phyloP scores from a whole-genome alignment of 2,329 filamentous ascomycete genomes.

The Claviceps africana region DNA sequence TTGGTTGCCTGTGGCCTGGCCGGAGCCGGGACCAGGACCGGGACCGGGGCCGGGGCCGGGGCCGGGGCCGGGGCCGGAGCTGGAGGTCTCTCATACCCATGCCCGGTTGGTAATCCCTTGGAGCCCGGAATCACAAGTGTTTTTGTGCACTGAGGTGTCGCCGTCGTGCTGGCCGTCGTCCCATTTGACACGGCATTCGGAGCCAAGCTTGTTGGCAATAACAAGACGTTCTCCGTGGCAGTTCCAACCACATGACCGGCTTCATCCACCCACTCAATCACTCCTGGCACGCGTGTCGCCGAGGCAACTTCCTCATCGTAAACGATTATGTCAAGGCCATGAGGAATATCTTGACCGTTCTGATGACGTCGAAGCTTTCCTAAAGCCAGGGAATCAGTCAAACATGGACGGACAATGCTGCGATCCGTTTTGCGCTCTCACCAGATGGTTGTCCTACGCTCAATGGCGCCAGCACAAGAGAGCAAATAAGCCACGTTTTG shows the following conservation, averaged over 20 bases:
- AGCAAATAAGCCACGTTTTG: background rate
- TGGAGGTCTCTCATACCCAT: background rate
- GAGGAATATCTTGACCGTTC: background rate
- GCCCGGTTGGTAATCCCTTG: background rate
- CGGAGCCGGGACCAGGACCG: too few relatives aligned
- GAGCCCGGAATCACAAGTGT: background rate
- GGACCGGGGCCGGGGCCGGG: too few relatives aligned
- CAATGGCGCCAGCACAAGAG: background rate
- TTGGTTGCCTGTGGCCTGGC: background rate
- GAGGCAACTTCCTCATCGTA: conserved; percentile 22
- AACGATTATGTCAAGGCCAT: conserved; percentile 16
- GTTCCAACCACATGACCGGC: conserved; percentile 37
- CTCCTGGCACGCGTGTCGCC: conserved; percentile 29
- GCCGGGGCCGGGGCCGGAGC: too few relatives aligned
- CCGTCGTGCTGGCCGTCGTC: background rate
- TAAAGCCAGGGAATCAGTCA: background rate
- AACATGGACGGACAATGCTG: background rate
- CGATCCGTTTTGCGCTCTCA: background rate
- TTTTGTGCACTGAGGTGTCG: conserved; percentile 3
- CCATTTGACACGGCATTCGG: background rate
- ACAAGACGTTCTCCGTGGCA: conserved; percentile 22
- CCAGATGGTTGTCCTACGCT: background rate
- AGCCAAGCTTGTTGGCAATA: conserved; percentile 7
- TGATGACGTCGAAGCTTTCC: background rate
- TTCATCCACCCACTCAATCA: conserved; percentile 47